phyloP scores from a whole-genome alignment of 495 filamentous ascomycete genomes.

The Penicillium steckii region DNA sequence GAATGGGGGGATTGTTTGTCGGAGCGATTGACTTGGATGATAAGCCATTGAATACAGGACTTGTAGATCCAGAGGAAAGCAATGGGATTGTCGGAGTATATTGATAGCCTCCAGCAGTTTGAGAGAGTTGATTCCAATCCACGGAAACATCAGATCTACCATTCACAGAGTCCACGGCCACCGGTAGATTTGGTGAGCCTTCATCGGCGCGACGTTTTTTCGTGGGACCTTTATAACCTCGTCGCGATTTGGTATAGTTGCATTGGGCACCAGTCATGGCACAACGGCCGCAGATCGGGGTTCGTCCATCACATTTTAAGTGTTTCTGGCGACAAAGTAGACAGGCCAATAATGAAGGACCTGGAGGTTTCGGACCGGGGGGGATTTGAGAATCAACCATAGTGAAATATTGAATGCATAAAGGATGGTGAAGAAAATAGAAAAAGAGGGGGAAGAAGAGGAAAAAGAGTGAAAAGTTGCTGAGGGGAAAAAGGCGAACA shows the following conservation, averaged over 20 bases:
- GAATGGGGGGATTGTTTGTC: conserved; percentile 9
- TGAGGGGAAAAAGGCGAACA: neutral
- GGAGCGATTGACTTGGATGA: conserved; percentile 13
- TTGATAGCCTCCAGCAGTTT: conserved; percentile 4
- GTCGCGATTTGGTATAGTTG: conserved; percentile 47
- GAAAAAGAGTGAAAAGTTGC: neutral
- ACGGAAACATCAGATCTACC: conserved; percentile 25
- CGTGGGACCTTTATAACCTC: conserved; percentile 47
- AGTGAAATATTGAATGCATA: neutral
- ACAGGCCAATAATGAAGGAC: conserved; percentile 52
- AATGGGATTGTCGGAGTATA: conserved; percentile 29
- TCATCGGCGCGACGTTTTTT: conserved; percentile 47
- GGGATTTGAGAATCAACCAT: conserved; percentile 25
- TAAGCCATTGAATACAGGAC: conserved; percentile 26
- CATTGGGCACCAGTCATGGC: conserved; percentile 31
- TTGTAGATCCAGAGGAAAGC: conserved; percentile 23
- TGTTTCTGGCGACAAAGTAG: conserved; percentile 59
- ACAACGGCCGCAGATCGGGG: conserved; percentile 45
- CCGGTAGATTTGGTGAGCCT: conserved; percentile 26
- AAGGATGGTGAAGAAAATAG: conserved; percentile 1
- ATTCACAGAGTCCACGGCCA: conserved; percentile 18
- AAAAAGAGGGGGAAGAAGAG: neutral
- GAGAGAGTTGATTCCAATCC: conserved; percentile 28
- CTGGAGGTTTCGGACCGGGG: conserved; percentile 7
- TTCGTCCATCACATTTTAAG: conserved; percentile 50